Evolutionary conservation across 805 yeast species (phyloP).

Genomic region (Candida nemodendra): DNA sequence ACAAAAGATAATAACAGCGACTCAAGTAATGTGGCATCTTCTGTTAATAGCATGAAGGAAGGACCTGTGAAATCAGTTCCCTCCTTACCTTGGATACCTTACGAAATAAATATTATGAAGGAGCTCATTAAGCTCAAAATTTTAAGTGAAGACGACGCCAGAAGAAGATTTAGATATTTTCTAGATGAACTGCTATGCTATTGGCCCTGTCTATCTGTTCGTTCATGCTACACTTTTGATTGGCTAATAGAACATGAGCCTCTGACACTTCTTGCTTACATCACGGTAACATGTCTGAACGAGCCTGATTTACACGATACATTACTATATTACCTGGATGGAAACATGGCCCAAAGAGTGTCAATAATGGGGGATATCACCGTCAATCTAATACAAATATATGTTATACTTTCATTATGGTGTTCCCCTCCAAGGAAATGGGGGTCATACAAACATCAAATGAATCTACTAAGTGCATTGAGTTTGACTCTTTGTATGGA

Average conservation of each 20-base stretch:
- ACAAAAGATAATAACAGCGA: slow-evolving; percentile 7
- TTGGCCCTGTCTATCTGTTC: slow-evolving; percentile 50
- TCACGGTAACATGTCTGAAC: slow-evolving; percentile 48
- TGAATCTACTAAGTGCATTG: slow-evolving; percentile 45
- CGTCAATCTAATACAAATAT: slow-evolving; percentile 40
- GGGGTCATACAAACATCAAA: slow-evolving; percentile 53
- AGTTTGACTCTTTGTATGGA: slow-evolving; percentile 50
- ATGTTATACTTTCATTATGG: slow-evolving; percentile 49
- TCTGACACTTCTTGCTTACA: slow-evolving; percentile 40
- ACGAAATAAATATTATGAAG: slow-evolving; percentile 36
- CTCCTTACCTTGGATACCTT: slow-evolving; percentile 36
- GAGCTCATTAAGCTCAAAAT: slow-evolving; percentile 38
- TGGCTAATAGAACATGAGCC: slow-evolving; percentile 43
- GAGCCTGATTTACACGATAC: slow-evolving; percentile 42
- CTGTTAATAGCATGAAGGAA: slow-evolving; percentile 36
- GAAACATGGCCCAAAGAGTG: slow-evolving; percentile 43
- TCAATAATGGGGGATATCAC: slow-evolving; percentile 45
- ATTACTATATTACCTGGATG: slow-evolving; percentile 44
- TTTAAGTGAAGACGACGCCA: slow-evolving; percentile 35
- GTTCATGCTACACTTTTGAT: slow-evolving; percentile 38
- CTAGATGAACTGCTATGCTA: slow-evolving; percentile 39
- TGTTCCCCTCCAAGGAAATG: slow-evolving; percentile 50
- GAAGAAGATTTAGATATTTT: slow-evolving; percentile 36
- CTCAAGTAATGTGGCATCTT: slow-evolving; percentile 25
- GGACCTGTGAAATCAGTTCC: slow-evolving; percentile 34